Evolutionary conservation across 768 basidiomycete genomes (phyloP).

Genomic region (Hypholoma fasciculare): DNA sequence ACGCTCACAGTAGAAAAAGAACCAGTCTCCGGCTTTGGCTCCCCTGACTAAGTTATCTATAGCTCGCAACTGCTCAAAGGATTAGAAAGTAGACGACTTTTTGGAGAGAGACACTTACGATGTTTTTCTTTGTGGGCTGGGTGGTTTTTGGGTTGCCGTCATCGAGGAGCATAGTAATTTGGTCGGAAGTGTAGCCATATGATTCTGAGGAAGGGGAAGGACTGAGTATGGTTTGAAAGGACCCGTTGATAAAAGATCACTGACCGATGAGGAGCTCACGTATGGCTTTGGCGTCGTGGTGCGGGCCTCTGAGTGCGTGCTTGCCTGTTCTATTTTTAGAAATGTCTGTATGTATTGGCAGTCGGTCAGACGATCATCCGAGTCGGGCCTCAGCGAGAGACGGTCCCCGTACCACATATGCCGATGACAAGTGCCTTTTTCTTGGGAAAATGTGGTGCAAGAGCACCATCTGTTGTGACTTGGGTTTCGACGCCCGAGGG

Average conservation of each 20-base stretch:
- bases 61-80: not conserved
- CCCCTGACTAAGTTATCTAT: not conserved
- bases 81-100: not conserved
- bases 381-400: not conserved
- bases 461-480: too few species aligned
- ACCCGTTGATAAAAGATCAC: not conserved
- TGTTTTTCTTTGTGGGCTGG: not conserved
- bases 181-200: not conserved
- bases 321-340: not conserved
- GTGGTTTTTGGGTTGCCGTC: not conserved
- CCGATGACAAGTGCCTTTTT: conserved; percentile 3
- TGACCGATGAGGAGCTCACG: not conserved
- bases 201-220: not conserved
- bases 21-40: not conserved
- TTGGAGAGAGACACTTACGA: not conserved
- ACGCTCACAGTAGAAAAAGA: conserved; percentile 1
- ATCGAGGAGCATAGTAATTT: not conserved
- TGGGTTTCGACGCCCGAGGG: too few species aligned
- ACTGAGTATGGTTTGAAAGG: not conserved
- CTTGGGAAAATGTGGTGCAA: not conserved
- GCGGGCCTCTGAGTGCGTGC: conserved; percentile 1
- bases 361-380: not conserved
- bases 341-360: not conserved
- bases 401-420: not conserved
- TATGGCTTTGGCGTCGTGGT: not conserved